These are phyloP conservation scores for Phytophthora meadii DNA, from an alignment of 352 stramenopile genomes.

Conservation along the genomic window DNA sequence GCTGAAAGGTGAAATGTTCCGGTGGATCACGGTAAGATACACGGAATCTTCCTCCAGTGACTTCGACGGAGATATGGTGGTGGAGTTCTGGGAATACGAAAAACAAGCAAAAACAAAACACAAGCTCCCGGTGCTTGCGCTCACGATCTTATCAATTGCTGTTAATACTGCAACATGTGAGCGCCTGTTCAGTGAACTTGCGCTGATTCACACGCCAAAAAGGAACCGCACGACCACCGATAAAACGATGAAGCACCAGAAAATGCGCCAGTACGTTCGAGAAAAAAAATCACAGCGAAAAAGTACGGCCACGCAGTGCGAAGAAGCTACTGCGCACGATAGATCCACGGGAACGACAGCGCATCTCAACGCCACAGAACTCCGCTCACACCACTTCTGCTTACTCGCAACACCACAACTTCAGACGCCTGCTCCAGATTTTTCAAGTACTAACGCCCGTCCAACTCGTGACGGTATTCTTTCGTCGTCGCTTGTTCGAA, in stretches of 20 bases:
- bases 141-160: conserved; percentile 25
- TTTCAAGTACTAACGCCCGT: not conserved
- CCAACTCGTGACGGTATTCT: not conserved
- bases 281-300: not conserved
- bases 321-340: too few relatives aligned
- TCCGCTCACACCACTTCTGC: not conserved
- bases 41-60: not conserved
- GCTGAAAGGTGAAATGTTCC: conserved; percentile 1
- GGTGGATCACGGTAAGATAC: not conserved
- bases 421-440: not conserved
- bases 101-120: not conserved
- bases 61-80: not conserved
- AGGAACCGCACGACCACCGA: not conserved
- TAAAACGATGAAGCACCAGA: not conserved
- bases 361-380: not conserved
- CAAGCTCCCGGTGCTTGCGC: conserved; percentile 22
- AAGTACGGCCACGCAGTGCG: too few relatives aligned
- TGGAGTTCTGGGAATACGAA: conserved; percentile 1
- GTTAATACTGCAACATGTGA: conserved; percentile 41
- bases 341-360: too few relatives aligned
- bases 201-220: conserved; percentile 11
- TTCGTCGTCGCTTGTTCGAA: not conserved
- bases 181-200: conserved; percentile 32
- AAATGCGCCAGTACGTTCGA: not conserved
- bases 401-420: not conserved